Base-by-base conservation (phyloP, 2,329 filamentous ascomycete species). In the Xylariaceae sp. region DNA sequence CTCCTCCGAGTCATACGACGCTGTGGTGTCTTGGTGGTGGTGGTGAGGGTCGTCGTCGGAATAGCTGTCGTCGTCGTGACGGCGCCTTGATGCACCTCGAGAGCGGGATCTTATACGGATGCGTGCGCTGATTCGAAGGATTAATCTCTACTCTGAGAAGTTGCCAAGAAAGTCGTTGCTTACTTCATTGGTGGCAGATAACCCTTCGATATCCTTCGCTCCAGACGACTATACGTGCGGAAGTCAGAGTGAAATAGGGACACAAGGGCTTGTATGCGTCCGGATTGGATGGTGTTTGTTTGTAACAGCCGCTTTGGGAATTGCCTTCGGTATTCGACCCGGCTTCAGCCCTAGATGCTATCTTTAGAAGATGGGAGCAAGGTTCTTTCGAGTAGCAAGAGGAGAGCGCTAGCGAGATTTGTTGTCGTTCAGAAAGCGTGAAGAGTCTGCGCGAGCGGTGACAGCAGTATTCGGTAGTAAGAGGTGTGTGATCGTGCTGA, bases 151-250 rank as follows among this genome's bases (percentile, higher is more conserved):
- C 49, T 47, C 50, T 41, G 46, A 46, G 54, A 22, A 48, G 42
- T 40, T 47, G 52, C 51, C 38, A 48, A 55, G 55, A 45, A 45
- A 53, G 47, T 53, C 61, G 55, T 55, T 40, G 74, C 74, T 73
- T 65, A 76, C 73, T 69, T 68, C 73, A 75, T 75, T 73, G 66
- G 69, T 71, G 65, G 69, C 59, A 63, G 58, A 53, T 62, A 58
- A 62, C 62, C 53, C 59, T 60, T 42, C 63, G 63, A 66, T 68
- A 67, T 70, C 69, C 68, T 75, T 71, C 66, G 70, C 76, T 71
- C 72, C 66, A 75, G 71, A 78, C 75, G 62, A 72, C 64, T 60
- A n/a, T n/a, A n/a, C n/a, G n/a, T 63, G 62, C 73, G 70, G 74
- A 66, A 68, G 74, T 68, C 73, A 71, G 73, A 77, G 72, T 62